Base-by-base conservation (phyloP, 805 yeast species). In the Komagataella populi region DNA sequence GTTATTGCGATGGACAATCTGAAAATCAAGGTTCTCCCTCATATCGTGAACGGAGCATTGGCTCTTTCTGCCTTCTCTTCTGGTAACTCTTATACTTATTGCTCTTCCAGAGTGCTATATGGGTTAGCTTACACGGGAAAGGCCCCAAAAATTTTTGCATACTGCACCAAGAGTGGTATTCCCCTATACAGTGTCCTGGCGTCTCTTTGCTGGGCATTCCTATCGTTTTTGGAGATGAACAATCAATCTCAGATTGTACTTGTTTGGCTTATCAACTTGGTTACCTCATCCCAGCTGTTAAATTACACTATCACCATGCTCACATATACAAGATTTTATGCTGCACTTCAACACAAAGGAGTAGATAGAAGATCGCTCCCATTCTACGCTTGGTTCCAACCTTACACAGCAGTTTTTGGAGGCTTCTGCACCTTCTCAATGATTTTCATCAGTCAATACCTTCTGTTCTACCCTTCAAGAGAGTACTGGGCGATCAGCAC, bases 181-280 rank as follows among this genome's bases (percentile, higher is more conserved):
- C 79, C 78, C 5, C 63, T 74, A 44, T 71, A 63, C 59, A 70
- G 77, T 54, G 74, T 74, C 8, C 52, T 68, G 39, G 57, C 71
- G 1, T 66, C 75, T 1, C 59, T 72, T 44, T 55, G 62, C 44
- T 72, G 77, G 71, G 71, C 77, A 2, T 64, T 71, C 44, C 57
- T 75, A 4, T 70, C 77, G 3, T 74, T 72, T 54, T 61, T 75
- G 56, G 74, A 84, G 60, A 63, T 82, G 52, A 73, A 81, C 23
- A 70, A 73, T 47, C 69, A 75, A 30, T 75, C 90, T 23, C 77
- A 79, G 14, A 73, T 74, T 2, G 93, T 85, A 3, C 71, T 86
- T 55, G 73, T 72, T 59, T 86, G 91, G 90, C 70, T 86, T 49
- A 77, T 84, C 53, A 83, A 83, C 58, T 66, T 86, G 53, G 82